Conservation (phyloP, 352 stramenopile species). For the Pythium biforme region DNA sequence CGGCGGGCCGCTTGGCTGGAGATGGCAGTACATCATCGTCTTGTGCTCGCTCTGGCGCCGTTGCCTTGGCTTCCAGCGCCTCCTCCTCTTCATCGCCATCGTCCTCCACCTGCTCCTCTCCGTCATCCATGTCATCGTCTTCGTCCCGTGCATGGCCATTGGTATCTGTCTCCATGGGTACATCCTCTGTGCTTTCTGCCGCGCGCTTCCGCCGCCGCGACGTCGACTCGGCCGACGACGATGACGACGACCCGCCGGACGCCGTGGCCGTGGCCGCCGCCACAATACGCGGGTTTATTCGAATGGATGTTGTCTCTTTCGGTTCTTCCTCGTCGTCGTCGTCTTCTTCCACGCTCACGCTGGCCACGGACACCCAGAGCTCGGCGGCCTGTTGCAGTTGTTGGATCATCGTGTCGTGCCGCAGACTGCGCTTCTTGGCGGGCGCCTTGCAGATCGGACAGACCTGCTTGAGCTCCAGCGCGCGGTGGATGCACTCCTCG, state of each 20-base stretch:
- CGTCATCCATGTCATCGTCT: background rate
- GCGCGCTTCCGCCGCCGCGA: constrained; percentile 18
- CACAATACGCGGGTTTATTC: constrained; percentile 28
- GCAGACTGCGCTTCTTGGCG: constrained; percentile 74
- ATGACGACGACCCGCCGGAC: background rate
- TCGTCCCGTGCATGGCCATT: background rate
- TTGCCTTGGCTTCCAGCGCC: constrained; percentile 2
- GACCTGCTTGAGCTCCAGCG: constrained; percentile 70
- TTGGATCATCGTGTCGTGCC: constrained; percentile 76
- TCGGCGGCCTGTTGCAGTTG: constrained; percentile 61
- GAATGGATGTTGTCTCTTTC: constrained; percentile 16
- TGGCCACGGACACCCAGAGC: constrained; percentile 34
- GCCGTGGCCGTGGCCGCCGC: background rate
- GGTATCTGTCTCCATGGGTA: constrained; percentile 1
- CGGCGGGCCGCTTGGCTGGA: constrained; percentile 11
- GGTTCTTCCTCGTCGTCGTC: background rate
- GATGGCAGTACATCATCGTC: background rate
- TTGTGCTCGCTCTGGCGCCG: background rate
- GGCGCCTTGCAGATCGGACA: constrained; percentile 86
- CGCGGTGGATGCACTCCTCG: constrained; percentile 83
- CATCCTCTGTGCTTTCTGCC: background rate
- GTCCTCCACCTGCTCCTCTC: background rate
- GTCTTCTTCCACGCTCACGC: background rate
- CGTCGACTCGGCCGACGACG: background rate
- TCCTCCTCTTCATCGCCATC: background rate